Evolutionary conservation across 495 filamentous ascomycete genomes (phyloP).

Genomic region (Aspergillus carlsbadensis): DNA sequence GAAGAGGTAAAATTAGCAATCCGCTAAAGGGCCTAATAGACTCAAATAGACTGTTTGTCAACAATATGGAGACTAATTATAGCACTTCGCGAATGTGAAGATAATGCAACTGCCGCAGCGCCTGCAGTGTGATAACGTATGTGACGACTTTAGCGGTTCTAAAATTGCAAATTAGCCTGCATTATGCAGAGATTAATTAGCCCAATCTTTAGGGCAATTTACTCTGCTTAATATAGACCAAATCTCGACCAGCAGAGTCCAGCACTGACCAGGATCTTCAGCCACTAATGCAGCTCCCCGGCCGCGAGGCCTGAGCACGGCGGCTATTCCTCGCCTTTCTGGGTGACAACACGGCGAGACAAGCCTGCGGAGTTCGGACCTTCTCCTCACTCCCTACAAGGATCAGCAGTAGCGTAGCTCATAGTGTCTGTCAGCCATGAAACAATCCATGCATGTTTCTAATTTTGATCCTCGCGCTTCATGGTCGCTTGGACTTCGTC

Average conservation of each 20-base stretch:
- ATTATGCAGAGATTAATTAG: constrained; percentile 6
- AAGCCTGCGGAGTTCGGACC: neutral
- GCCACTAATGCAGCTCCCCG: constrained; percentile 8
- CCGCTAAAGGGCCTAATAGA: neutral
- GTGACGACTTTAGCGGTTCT: neutral
- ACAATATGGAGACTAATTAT: constrained; percentile 7
- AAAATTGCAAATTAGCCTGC: constrained; percentile 8
- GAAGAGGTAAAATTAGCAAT: neutral
- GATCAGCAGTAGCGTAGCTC: too few species aligned
- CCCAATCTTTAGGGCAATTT: neutral
- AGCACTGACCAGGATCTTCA: neutral
- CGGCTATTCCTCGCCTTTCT: neutral
- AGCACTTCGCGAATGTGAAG: neutral
- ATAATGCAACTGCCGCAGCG: neutral
- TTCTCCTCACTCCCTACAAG: neutral
- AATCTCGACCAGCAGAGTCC: constrained; percentile 1
- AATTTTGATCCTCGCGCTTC: too few species aligned
- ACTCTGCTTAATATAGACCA: constrained; percentile 10
- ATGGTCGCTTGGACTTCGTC: too few species aligned
- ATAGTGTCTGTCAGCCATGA: too few species aligned
- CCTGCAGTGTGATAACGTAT: neutral
- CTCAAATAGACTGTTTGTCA: neutral
- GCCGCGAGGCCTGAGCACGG: neutral
- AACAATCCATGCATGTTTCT: neutral
- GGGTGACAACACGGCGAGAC: neutral